Conservation (phyloP, 768 basidiomycete species). For the Chalciporus pseudorubinellus region DNA sequence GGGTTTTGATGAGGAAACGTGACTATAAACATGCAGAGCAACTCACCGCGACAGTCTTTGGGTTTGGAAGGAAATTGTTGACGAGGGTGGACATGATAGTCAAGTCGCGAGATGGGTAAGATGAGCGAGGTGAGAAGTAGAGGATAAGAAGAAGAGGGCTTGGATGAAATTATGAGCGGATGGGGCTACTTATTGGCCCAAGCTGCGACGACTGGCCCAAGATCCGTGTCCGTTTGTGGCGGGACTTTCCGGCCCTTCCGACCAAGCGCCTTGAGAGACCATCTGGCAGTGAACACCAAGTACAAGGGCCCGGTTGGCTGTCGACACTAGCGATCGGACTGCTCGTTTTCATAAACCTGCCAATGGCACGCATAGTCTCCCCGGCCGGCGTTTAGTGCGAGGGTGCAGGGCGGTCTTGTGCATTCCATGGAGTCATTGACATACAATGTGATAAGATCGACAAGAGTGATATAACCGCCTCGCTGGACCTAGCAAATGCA, state of each 20-base stretch:
- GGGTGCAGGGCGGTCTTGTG: too few species aligned
- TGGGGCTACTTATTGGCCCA: background rate
- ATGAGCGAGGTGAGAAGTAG: background rate
- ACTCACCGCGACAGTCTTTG: constrained; percentile 79
- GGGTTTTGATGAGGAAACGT: constrained; percentile 6
- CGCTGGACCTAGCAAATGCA: too few species aligned
- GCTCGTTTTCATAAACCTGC: too few species aligned
- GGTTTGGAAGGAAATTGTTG: constrained; percentile 42
- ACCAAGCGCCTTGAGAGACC: background rate
- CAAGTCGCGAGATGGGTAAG: background rate
- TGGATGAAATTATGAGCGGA: background rate
- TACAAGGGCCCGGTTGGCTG: too few species aligned
- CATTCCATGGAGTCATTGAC: too few species aligned
- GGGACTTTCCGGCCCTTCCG: constrained; percentile 9
- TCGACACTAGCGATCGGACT: too few species aligned
- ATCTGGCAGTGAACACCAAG: background rate
- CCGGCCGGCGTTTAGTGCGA: too few species aligned
- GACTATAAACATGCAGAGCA: background rate
- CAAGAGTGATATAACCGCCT: too few species aligned
- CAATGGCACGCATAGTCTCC: too few species aligned
- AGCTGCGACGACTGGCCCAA: background rate
- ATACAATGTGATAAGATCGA: too few species aligned
- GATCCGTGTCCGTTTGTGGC: constrained; percentile 3
- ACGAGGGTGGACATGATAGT: constrained; percentile 21
- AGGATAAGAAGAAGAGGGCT: background rate